Conservation (phyloP, 2,329 filamentous ascomycete genomes). For the Colletotrichum magnum region DNA sequence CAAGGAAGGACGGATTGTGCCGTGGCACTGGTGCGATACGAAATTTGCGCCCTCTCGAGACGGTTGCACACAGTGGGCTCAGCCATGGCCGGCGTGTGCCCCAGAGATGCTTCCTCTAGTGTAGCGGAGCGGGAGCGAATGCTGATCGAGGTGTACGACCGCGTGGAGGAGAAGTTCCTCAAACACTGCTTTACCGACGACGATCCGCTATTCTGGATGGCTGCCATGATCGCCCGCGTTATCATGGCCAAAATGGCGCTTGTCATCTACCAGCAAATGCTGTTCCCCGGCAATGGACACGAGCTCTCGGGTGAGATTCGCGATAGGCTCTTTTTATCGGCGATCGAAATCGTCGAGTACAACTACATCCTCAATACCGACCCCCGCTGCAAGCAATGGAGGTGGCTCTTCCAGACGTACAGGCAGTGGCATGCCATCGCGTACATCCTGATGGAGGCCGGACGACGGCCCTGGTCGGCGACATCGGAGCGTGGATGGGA, state of each 20-base stretch:
- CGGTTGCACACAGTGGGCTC: slow-evolving; percentile 52
- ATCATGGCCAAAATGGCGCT: slow-evolving; percentile 86
- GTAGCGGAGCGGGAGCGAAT: slow-evolving; percentile 57
- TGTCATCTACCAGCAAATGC: slow-evolving; percentile 81
- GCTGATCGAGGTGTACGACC: slow-evolving; percentile 66
- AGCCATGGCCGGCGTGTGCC: slow-evolving; percentile 50
- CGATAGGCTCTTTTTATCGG: slow-evolving; percentile 78
- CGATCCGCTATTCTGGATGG: slow-evolving; percentile 75
- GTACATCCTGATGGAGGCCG: slow-evolving; percentile 62
- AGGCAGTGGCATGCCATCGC: slow-evolving; percentile 67
- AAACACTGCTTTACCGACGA: slow-evolving; percentile 59
- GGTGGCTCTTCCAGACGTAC: slow-evolving; percentile 66
- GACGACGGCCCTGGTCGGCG: slow-evolving; percentile 63
- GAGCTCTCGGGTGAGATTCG: slow-evolving; percentile 73
- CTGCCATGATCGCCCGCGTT: slow-evolving; percentile 76
- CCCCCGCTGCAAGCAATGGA: slow-evolving; percentile 58
- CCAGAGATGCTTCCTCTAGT: slow-evolving; percentile 47
- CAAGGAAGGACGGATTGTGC: slow-evolving; percentile 68
- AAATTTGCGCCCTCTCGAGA: slow-evolving; percentile 61
- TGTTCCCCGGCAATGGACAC: slow-evolving; percentile 70
- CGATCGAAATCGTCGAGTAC: slow-evolving; percentile 81
- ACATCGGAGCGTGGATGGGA: slow-evolving; percentile 66
- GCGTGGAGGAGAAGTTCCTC: slow-evolving; percentile 69
- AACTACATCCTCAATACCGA: slow-evolving; percentile 76
- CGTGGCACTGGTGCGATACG: slow-evolving; percentile 63